Conservation (phyloP, 2,329 filamentous ascomycete genomes). For the Calonectria multiphialidica region DNA sequence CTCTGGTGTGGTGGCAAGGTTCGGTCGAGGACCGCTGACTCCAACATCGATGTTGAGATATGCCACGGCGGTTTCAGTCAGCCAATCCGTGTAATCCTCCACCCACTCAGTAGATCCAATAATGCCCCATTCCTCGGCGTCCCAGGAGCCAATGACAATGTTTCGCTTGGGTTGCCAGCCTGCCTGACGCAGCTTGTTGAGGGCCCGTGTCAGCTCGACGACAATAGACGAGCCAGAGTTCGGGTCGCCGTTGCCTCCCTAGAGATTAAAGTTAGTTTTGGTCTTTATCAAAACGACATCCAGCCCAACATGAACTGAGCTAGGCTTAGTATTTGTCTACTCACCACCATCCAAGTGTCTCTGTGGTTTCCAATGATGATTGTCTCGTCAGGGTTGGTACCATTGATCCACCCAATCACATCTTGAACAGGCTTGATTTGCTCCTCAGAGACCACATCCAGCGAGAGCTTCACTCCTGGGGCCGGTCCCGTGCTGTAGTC, state of each 20-base stretch:
- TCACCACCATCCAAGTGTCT: conserved; percentile 59
- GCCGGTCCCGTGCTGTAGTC: conserved; percentile 58
- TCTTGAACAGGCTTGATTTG: conserved; percentile 78
- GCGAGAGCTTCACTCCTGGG: conserved; percentile 71
- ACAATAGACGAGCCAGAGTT: conserved; percentile 84
- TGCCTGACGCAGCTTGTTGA: conserved; percentile 75
- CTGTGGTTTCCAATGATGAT: conserved; percentile 82
- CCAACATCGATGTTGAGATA: conserved; percentile 88
- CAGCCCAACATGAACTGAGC: not conserved
- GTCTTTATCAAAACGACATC: not conserved
- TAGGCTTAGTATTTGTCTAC: not conserved
- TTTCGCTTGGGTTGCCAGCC: conserved; percentile 87
- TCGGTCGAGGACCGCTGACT: conserved; percentile 67
- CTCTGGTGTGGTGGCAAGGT: conserved; percentile 72
- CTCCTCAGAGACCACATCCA: conserved; percentile 77
- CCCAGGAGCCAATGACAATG: conserved; percentile 77
- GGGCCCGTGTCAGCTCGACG: conserved; percentile 80
- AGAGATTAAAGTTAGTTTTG: not conserved
- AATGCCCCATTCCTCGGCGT: conserved; percentile 83
- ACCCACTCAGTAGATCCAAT: conserved; percentile 90
- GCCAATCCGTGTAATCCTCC: conserved; percentile 84
- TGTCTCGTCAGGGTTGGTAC: conserved; percentile 80
- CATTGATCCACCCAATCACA: conserved; percentile 85
- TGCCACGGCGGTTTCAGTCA: conserved; percentile 76
- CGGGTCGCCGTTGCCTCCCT: conserved; percentile 85